Base-by-base conservation (phyloP, 805 yeast genomes). In the Hyphopichia homilentoma region DNA sequence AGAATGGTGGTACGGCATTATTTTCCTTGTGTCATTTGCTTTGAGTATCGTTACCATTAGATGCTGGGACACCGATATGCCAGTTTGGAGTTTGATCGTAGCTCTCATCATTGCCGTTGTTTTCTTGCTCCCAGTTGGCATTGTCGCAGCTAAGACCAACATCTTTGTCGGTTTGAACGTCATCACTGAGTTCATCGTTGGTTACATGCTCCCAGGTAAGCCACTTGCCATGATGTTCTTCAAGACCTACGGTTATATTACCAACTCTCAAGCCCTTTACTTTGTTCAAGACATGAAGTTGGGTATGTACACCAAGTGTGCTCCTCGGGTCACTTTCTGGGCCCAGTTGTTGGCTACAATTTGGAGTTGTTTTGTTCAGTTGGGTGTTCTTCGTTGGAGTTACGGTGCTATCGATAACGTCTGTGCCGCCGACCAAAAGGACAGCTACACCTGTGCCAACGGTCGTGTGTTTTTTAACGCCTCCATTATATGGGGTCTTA, bases 101-200 rank as follows among this genome's bases (percentile, higher is more conserved):
- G 70, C 68, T 8, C 47, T 65, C 27, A 36, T 59, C 21, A 62
- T 65, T 45, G 69, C 69, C 18, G 34, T 59, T 34, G 39, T 63
- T 6, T 62, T 63, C 45, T 54, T 65, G 43, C 40, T 65, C 37
- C 70, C 71, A 14, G 65, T 61, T 12, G 69, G 65, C 30, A 45
- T 65, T 34, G 56, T 62, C 32, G 56, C 47, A 41, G 53, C 65
- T 17, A 43, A 56, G 36, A 59, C 67, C 33, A 46, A 46, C 30
- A 43, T 43, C 32, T 53, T 63, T 13, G 64, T 63, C 25, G 66
- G 66, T 34, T 57, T 65, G 44, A 65, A 62, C 44, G 70, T 65
- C 21, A 54, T 77, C 39, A 77, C 72, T 32, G 79, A 76, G 50
- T 63, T 78, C 45, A 71, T 78, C 38, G 57, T 73, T 30, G 79